A percentile compares a stretch with the other conserved stretches of the same genome.
These are phyloP conservation scores for Chiua virens DNA, from an alignment of 768 basidiomycete species.

Conservation along the genomic window DNA sequence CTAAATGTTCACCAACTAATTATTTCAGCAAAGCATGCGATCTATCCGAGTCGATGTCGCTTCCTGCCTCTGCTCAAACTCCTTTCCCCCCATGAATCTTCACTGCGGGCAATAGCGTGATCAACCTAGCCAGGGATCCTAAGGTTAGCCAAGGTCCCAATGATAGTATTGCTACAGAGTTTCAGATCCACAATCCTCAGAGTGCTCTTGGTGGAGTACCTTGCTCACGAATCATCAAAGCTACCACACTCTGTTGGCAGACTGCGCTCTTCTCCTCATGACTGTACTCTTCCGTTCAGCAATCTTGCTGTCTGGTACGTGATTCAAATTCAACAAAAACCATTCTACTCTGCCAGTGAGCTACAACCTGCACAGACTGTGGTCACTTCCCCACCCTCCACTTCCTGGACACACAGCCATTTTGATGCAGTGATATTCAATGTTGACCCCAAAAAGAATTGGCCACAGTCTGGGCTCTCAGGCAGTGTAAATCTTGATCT, in stretches of 20 bases:
- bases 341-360: background rate
- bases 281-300: background rate
- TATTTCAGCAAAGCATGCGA: background rate
- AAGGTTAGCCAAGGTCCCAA: background rate
- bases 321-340: background rate
- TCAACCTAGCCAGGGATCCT: background rate
- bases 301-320: background rate
- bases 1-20: no score
- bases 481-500: no score
- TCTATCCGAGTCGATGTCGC: background rate
- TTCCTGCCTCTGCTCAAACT: background rate
- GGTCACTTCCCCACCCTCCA: background rate
- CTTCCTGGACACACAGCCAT: background rate
- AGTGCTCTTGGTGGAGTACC: background rate
- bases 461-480: background rate
- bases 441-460: background rate
- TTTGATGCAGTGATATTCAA: background rate
- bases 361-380: background rate
- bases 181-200: background rate
- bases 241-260: background rate
- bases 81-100: background rate
- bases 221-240: background rate
- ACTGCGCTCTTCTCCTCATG: background rate
- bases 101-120: background rate
- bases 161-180: background rate